Evolutionary conservation across 2,329 filamentous ascomycete genomes (phyloP).

Genomic region (Cryphonectria japonica): DNA sequence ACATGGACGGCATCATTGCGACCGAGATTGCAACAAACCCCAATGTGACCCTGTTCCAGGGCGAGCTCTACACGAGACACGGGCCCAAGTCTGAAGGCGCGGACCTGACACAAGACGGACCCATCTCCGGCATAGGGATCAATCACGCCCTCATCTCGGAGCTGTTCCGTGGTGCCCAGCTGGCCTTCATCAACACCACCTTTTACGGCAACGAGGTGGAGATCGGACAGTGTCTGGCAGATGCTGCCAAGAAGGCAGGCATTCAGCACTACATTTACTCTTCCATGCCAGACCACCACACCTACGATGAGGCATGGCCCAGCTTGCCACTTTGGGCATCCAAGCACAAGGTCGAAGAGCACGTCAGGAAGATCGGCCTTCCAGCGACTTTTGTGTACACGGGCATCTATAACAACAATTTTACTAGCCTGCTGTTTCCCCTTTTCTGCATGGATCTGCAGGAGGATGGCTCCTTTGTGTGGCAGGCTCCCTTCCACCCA

Average conservation of each 20-base stretch:
- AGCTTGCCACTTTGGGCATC: constrained; percentile 87
- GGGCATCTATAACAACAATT: constrained; percentile 99
- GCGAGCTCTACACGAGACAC: constrained; percentile 64
- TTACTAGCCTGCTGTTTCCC: constrained; percentile 89
- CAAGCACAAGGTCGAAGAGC: constrained; percentile 92
- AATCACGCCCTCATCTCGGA: constrained; percentile 73
- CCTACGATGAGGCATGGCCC: constrained; percentile 77
- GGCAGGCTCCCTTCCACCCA: constrained; percentile 93
- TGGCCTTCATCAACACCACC: constrained; percentile 97
- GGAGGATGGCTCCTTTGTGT: constrained; percentile 82
- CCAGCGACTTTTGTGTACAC: constrained; percentile 94
- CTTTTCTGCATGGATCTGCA: constrained; percentile 94
- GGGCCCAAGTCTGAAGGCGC: constrained; percentile 48
- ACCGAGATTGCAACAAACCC: constrained; percentile 81
- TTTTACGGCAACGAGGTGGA: constrained; percentile 94
- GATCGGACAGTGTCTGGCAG: constrained; percentile 85
- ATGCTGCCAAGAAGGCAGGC: constrained; percentile 82
- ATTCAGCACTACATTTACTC: constrained; percentile 95
- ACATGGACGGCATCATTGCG: constrained; percentile 83
- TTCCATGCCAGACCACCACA: constrained; percentile 93
- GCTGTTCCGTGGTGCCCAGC: constrained; percentile 80
- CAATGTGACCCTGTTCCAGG: constrained; percentile 70
- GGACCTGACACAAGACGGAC: constrained; percentile 71
- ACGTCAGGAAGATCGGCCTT: constrained; percentile 79
- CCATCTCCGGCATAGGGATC: constrained; percentile 66